These are phyloP conservation scores for Hymenoscyphus fructigenus DNA, from an alignment of 2,329 filamentous ascomycete species.

Conservation along the genomic window DNA sequence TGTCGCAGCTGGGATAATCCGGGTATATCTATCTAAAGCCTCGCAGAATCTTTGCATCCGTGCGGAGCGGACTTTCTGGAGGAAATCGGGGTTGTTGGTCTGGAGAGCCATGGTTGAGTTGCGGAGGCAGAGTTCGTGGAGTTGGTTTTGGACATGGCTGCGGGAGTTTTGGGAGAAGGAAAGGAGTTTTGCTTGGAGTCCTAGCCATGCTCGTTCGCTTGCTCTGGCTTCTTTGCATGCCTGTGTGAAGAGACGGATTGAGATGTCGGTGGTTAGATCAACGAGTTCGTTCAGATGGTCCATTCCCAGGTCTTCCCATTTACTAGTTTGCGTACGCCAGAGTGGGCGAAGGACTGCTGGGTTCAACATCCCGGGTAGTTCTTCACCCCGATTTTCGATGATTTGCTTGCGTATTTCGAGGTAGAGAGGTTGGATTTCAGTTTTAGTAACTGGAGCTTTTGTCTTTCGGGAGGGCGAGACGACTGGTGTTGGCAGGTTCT, in stretches of 20 bases:
- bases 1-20: conserved; percentile 8
- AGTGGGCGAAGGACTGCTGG: conserved; percentile 35
- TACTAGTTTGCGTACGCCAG: conserved; percentile 36
- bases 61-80: conserved; percentile 17
- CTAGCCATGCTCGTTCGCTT: conserved; percentile 8
- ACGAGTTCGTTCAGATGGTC: conserved; percentile 31
- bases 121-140: conserved; percentile 11
- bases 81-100: conserved; percentile 20
- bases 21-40: conserved; percentile 19
- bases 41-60: conserved; percentile 18
- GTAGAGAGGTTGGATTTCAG: conserved; percentile 6
- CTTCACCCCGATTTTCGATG: conserved; percentile 31
- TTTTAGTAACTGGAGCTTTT: neutral
- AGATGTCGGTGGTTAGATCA: conserved; percentile 20
- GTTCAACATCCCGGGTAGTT: conserved; percentile 39
- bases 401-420: conserved; percentile 34
- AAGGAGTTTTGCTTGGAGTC: conserved; percentile 10
- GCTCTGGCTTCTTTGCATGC: conserved; percentile 17
- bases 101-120: conserved; percentile 17
- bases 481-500: neutral
- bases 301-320: conserved; percentile 35
- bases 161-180: conserved; percentile 9
- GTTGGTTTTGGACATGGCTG: neutral
- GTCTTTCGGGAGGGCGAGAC: neutral
- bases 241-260: conserved; percentile 22